Evolutionary conservation across 768 basidiomycete genomes (phyloP).

Genomic region (Suillus luteus): DNA sequence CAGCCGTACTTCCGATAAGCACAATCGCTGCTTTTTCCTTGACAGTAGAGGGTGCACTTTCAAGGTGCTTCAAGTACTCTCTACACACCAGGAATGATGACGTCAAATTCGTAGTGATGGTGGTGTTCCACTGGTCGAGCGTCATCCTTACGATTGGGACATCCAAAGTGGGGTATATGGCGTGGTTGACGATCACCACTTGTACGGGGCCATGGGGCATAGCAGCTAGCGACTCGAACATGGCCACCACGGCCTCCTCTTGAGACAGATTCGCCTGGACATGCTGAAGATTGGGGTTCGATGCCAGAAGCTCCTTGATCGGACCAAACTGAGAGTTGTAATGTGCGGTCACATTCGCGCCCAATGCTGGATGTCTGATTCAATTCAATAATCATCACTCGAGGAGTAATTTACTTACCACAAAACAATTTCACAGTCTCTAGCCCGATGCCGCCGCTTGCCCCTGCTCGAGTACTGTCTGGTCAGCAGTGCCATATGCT

Average conservation of each 20-base stretch:
- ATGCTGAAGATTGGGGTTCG: constrained; percentile 36
- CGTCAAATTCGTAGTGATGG: constrained; percentile 64
- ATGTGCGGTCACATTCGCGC: constrained; percentile 71
- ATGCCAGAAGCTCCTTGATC: constrained; percentile 41
- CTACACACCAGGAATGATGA: constrained; percentile 67
- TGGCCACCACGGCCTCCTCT: constrained; percentile 51
- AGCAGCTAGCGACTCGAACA: constrained; percentile 47
- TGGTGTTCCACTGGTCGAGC: constrained; percentile 62
- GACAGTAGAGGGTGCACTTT: constrained; percentile 35
- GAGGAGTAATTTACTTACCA: constrained; percentile 37
- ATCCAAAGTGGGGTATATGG: constrained; percentile 45
- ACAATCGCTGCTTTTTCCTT: constrained; percentile 63
- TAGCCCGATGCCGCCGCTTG: constrained; percentile 75
- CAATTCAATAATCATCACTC: not conserved
- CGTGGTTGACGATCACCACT: constrained; percentile 65
- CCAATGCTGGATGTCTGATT: constrained; percentile 50
- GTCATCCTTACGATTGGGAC: constrained; percentile 58
- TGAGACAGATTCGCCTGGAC: constrained; percentile 59
- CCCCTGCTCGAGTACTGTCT: constrained; percentile 44
- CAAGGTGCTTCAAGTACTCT: constrained; percentile 55
- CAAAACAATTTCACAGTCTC: constrained; percentile 59
- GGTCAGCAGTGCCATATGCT: not conserved
- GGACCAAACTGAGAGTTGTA: constrained; percentile 56
- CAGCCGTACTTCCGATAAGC: constrained; percentile 70
- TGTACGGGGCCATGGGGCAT: constrained; percentile 52